Evolutionary conservation across 2,329 filamentous ascomycete species (phyloP), one percentile per base, ranked within the genome.

Genomic region (Penicillium sclerotiorum): DNA sequence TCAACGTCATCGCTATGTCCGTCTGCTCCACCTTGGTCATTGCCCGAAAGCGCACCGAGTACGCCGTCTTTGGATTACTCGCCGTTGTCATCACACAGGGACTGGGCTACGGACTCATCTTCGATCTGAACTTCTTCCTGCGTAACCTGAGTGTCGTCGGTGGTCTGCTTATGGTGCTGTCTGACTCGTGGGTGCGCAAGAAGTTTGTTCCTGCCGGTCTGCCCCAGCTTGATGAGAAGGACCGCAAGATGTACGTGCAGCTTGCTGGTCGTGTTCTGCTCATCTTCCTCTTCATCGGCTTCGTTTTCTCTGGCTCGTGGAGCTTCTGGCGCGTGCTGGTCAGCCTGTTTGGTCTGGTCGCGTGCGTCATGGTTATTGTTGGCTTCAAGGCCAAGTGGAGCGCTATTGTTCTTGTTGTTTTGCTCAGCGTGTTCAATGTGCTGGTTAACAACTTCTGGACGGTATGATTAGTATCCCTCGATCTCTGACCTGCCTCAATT

Each of bases 361-460:
- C 94, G 55, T 97, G 92, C 67, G 82, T 99, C 66, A 99, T 99
- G 94, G 94, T 99, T 55, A 90, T 96, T 45, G 94, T 99, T 58
- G 94, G 94, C 37, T 99, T 99, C 85, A 99, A 99, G 85, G 93
- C 94, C 68, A 99, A 99, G 85, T 95, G 91, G 80, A 96, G 92
- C 73, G 94, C 94, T 35, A 92, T 94, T 46, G 88, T 99, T 64
- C 80, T 99, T 61, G 94, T 99, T 23, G 84, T 99, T 52, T 91
- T 99, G 65, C 80, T 99, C 67, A 96, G 92, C 77, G 79, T 96
- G 58, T 99, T 99, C 81, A 99, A 99, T 75, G 75, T 99, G 38
- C 74, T 97, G 58, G 94, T 97, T 65, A 99, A 99, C 85, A 99
- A 97, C 84, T 99, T 96, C 81, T 99, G 94, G 94, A 97, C 92